Conservation (phyloP, 2,329 filamentous ascomycete genomes). For the Cytospora piceae region DNA sequence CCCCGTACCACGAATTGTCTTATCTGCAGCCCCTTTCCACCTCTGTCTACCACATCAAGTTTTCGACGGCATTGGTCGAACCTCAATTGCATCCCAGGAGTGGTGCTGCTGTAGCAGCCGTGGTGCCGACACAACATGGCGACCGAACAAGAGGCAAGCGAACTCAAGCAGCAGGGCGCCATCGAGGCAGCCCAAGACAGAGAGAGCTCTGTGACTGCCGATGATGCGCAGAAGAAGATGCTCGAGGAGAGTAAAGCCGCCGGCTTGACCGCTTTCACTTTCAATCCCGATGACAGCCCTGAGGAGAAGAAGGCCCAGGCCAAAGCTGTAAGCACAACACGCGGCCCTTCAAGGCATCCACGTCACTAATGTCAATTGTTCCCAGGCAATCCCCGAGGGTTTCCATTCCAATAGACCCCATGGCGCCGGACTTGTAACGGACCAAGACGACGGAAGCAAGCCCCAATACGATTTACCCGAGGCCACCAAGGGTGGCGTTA, state of each 20-base stretch:
- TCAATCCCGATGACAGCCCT: constrained; percentile 81
- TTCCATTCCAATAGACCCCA: constrained; percentile 66
- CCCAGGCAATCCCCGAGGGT: constrained; percentile 64
- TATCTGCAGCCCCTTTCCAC: constrained; percentile 13
- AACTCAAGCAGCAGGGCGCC: constrained; percentile 82
- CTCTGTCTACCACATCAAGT: constrained; percentile 3
- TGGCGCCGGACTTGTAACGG: constrained; percentile 74
- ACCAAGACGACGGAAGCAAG: constrained; percentile 72
- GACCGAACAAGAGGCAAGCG: constrained; percentile 43
- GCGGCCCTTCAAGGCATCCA: not conserved
- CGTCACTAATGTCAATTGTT: constrained; percentile 2
- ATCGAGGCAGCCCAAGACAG: constrained; percentile 77
- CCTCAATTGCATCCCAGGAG: constrained; percentile 20
- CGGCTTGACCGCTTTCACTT: constrained; percentile 79
- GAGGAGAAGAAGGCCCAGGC: constrained; percentile 85
- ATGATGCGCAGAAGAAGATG: constrained; percentile 73
- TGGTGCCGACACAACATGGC: constrained; percentile 37
- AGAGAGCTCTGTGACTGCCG: constrained; percentile 66
- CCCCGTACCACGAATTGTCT: not conserved
- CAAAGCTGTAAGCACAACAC: constrained; percentile 66
- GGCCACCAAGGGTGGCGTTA: constrained; percentile 70
- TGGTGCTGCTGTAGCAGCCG: constrained; percentile 26
- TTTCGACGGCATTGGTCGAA: not conserved
- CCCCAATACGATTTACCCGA: constrained; percentile 78
- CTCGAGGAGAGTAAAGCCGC: constrained; percentile 78